phyloP scores from a whole-genome alignment of 1,284 basidiomycete genomes.

The Moesziomyces sp. region DNA sequence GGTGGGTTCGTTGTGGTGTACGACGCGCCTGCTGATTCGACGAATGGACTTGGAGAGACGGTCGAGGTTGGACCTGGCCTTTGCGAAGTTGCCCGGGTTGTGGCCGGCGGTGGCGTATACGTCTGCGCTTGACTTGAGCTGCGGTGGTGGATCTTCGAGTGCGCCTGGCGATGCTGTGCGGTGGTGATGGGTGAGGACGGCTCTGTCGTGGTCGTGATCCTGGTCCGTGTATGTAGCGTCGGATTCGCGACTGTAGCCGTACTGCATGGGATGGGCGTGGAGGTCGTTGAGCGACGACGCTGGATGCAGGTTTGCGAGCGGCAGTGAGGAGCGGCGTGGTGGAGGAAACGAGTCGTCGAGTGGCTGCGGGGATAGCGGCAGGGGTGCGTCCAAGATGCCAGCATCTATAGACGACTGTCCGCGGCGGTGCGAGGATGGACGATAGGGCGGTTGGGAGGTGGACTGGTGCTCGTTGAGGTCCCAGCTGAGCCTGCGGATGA shows the following conservation, averaged over 20 bases:
- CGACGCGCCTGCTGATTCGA: conserved; percentile 82
- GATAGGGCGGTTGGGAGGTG: not conserved
- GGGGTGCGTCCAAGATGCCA: conserved; percentile 35
- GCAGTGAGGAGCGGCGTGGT: conserved; percentile 27
- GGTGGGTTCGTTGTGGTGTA: conserved; percentile 72
- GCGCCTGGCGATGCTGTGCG: conserved; percentile 37
- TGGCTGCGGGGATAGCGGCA: conserved; percentile 18
- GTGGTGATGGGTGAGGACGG: conserved; percentile 31
- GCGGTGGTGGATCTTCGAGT: conserved; percentile 21
- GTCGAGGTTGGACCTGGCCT: conserved; percentile 44
- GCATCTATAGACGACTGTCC: conserved; percentile 36
- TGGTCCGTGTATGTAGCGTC: conserved; percentile 25
- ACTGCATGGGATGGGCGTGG: conserved; percentile 8
- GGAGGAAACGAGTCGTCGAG: conserved; percentile 1
- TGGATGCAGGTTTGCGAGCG: not conserved
- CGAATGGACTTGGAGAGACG: conserved; percentile 69
- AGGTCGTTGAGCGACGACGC: not conserved
- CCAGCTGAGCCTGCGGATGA: conserved; percentile 46
- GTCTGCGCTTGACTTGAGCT: conserved; percentile 46
- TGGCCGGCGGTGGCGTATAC: conserved; percentile 34
- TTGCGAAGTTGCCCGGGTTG: conserved; percentile 10
- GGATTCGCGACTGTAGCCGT: conserved; percentile 20
- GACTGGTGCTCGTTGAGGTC: conserved; percentile 1
- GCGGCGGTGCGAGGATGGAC: conserved; percentile 19
- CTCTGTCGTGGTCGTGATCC: conserved; percentile 30